Evolutionary conservation across 805 yeast genomes (phyloP).

Genomic region (Yarrowia keelungensis): DNA sequence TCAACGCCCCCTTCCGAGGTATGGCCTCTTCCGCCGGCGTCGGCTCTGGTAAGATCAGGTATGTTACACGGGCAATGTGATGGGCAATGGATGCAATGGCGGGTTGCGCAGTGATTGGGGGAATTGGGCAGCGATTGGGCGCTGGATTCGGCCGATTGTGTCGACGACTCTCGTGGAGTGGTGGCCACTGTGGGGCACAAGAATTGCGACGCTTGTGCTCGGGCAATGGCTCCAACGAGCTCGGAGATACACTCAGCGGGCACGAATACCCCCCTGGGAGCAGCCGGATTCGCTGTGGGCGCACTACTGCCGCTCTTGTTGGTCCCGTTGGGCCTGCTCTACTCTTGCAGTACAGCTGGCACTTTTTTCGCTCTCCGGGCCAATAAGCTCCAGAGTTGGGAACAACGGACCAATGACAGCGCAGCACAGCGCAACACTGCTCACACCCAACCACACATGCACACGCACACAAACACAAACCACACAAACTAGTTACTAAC

Average conservation of each 20-base stretch:
- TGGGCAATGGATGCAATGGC: not conserved
- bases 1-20: slow-evolving; percentile 61
- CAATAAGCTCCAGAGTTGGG: slow-evolving; percentile 36
- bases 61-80: slow-evolving; percentile 53
- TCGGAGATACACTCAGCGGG: slow-evolving; percentile 4
- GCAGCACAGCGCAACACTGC: slow-evolving; percentile 6
- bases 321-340: slow-evolving; percentile 8
- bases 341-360: slow-evolving; percentile 5
- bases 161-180: not conserved
- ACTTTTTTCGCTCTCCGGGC: slow-evolving; percentile 25
- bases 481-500: slow-evolving; percentile 34
- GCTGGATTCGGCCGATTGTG: not conserved
- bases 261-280: not conserved
- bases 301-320: not conserved
- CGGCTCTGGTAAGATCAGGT: slow-evolving; percentile 82
- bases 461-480: not conserved
- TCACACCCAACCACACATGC: slow-evolving; percentile 23
- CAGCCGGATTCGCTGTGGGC: slow-evolving; percentile 4
- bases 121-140: not conserved
- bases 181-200: not conserved
- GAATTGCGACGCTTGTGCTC: slow-evolving; percentile 7
- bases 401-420: slow-evolving; percentile 26
- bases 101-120: not conserved
- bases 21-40: slow-evolving; percentile 77
- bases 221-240: slow-evolving; percentile 16